Percentiles rank a stretch among this genome's conserved stretches.
Conservation (phyloP, 2,329 filamentous ascomycete species). For the Arthrobotrys iridis region DNA sequence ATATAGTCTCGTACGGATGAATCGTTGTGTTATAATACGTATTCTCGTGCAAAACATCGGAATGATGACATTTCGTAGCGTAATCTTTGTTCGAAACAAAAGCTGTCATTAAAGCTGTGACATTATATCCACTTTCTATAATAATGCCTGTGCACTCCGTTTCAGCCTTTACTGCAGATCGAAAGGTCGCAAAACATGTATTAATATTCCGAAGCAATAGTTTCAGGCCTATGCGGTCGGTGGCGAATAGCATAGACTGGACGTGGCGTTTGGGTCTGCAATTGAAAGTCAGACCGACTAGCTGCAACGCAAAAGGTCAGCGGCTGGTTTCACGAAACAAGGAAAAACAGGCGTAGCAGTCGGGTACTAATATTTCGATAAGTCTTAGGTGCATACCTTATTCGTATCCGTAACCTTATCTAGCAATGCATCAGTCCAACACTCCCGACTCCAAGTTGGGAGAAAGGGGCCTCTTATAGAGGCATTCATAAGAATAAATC, state of each 20-base stretch:
- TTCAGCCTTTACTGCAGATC: neutral
- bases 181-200: neutral
- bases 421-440: conserved; percentile 62
- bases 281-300: conserved; percentile 61
- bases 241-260: conserved; percentile 62
- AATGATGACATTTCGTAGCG: neutral
- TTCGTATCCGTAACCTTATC: conserved; percentile 59
- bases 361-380: neutral
- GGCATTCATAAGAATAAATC: conserved; percentile 62
- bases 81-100: neutral
- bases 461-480: conserved; percentile 62
- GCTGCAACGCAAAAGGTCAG: conserved; percentile 56
- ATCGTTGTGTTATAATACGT: neutral
- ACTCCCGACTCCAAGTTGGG: conserved; percentile 60
- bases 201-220: conserved; percentile 59
- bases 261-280: conserved; percentile 60
- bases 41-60: neutral
- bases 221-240: conserved; percentile 61
- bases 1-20: conserved; percentile 8
- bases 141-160: neutral
- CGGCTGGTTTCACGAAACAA: neutral
- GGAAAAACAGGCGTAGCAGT: neutral
- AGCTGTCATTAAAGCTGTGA: neutral
- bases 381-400: conserved; percentile 57
- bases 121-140: neutral